Conservation (phyloP, 495 filamentous ascomycete genomes). For the Venustampulla echinocandica region DNA sequence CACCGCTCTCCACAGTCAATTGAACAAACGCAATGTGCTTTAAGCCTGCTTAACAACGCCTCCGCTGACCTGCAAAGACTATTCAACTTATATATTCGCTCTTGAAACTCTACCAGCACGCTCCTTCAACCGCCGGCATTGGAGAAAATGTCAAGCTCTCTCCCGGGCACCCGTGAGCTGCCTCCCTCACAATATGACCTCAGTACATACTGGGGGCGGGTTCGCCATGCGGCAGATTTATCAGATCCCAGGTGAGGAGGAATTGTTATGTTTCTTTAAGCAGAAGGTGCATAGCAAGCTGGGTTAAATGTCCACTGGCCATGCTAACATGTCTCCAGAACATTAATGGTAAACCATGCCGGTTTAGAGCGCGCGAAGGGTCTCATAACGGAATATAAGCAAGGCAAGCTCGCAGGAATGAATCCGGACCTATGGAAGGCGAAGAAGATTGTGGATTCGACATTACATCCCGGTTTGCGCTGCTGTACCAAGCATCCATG, state of each 20-base stretch:
- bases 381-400: conserved; percentile 72
- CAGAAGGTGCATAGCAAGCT: conserved; percentile 19
- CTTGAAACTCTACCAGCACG: too few species aligned
- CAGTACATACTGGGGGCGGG: conserved; percentile 88
- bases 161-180: conserved; percentile 77
- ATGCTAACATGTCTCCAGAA: conserved; percentile 42
- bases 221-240: conserved; percentile 80
- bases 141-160: conserved; percentile 72
- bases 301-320: background rate
- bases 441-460: conserved; percentile 95
- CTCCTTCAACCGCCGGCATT: too few species aligned
- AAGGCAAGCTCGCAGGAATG: conserved; percentile 65
- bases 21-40: too few species aligned
- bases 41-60: too few species aligned
- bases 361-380: conserved; percentile 77
- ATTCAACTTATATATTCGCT: too few species aligned
- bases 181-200: conserved; percentile 89
- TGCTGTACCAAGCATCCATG: background rate
- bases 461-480: conserved; percentile 74
- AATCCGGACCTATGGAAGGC: conserved; percentile 86
- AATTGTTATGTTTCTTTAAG: conserved; percentile 12
- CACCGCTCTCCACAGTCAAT: too few species aligned
- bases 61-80: too few species aligned
- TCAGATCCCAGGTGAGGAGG: conserved; percentile 85
- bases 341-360: conserved; percentile 62